A percentile compares a stretch with the other conserved stretches of the same genome.
Conservation (phyloP, 495 filamentous ascomycete species). For the Xylaria telfairii region DNA sequence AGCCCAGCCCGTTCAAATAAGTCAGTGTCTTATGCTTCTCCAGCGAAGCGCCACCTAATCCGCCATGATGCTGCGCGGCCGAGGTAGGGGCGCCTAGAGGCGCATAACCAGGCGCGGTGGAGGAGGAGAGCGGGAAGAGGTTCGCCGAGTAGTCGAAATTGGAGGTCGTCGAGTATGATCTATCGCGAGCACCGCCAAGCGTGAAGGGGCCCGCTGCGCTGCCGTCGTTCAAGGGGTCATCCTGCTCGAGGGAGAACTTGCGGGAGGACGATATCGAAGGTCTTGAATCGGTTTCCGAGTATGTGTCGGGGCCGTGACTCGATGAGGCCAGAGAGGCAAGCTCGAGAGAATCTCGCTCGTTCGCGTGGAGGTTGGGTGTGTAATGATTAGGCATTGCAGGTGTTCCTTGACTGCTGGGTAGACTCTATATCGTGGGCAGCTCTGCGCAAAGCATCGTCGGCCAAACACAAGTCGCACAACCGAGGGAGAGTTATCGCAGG, state of each 20-base stretch:
- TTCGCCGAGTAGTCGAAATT: conserved; percentile 93
- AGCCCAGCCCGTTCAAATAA: conserved; percentile 88
- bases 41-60: conserved; percentile 63
- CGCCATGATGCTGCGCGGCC: conserved; percentile 51
- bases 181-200: conserved; percentile 57
- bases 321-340: conserved; percentile 93
- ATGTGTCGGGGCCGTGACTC: conserved; percentile 60
- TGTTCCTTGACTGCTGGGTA: conserved; percentile 15
- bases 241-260: conserved; percentile 84
- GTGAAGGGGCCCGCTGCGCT: conserved; percentile 49
- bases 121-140: conserved; percentile 90
- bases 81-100: conserved; percentile 76
- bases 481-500: background rate
- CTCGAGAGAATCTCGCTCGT: conserved; percentile 89
- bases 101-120: conserved; percentile 76
- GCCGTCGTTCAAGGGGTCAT: conserved; percentile 74
- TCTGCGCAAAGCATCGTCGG: conserved; percentile 17
- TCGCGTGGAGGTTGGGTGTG: conserved; percentile 51
- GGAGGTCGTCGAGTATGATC: conserved; percentile 87
- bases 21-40: conserved; percentile 96
- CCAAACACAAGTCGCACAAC: background rate
- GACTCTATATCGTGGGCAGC: conserved; percentile 19
- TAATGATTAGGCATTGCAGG: conserved; percentile 53
- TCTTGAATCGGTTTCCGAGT: conserved; percentile 72
- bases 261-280: conserved; percentile 90